Conservation (phyloP, 257 asterid species). For the Solanum paucissectum region DNA sequence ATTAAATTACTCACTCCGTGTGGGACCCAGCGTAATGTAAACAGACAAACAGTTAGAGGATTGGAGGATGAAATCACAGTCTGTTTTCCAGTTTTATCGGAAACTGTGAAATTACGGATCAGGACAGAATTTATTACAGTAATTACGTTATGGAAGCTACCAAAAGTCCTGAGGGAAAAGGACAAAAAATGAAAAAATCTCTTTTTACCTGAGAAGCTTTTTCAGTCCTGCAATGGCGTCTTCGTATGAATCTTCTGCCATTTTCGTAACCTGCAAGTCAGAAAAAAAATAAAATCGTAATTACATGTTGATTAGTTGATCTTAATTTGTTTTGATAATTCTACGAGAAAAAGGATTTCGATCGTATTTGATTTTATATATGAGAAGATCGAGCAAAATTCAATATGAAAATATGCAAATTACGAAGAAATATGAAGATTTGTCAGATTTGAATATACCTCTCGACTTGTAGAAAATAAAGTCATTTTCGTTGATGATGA, state of each 20-base stretch:
- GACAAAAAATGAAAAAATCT: not conserved
- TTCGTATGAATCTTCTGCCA: slow-evolving; percentile 50
- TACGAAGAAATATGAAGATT: not conserved
- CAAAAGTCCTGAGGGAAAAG: not conserved
- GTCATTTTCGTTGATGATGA: not conserved
- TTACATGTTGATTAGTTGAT: not conserved
- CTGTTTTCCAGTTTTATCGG: not conserved
- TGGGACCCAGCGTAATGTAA: slow-evolving; percentile 10
- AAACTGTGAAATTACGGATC: slow-evolving; percentile 19
- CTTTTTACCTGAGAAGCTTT: slow-evolving; percentile 60
- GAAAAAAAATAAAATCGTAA: not conserved
- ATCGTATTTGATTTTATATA: not conserved
- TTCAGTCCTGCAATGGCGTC: slow-evolving; percentile 69
- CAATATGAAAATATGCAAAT: not conserved
- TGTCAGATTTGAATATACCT: not conserved
- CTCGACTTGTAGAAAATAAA: not conserved
- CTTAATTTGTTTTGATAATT: not conserved
- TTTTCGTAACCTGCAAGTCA: slow-evolving; percentile 39
- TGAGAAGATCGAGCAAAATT: not conserved
- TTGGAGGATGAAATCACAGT: not conserved
- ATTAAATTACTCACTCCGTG: not conserved
- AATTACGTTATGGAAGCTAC: not conserved
- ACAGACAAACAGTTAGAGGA: not conserved
- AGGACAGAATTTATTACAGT: slow-evolving; percentile 2
- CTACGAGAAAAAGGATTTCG: not conserved